Percentiles rank a stretch among this genome's conserved stretches.
Evolutionary conservation across 768 basidiomycete genomes (phyloP).

Genomic region (Auriculariales sp.): DNA sequence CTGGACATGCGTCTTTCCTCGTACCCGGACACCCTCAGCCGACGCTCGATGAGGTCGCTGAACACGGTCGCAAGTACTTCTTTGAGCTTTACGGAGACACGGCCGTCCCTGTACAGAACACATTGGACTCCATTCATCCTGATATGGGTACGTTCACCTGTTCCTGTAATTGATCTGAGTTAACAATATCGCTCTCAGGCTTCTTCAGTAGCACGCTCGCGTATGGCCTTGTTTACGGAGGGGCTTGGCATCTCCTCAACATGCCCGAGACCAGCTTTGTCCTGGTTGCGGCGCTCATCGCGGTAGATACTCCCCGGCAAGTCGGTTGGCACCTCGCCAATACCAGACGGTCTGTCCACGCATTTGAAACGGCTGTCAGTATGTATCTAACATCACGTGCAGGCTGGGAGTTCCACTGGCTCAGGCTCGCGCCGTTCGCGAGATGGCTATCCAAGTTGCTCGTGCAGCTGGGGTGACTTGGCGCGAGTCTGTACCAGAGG

Average conservation of each 20-base stretch:
- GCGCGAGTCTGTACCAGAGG: conserved; percentile 36
- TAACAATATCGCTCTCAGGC: not conserved
- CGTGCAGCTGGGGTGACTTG: conserved; percentile 33
- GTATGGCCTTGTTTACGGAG: conserved; percentile 43
- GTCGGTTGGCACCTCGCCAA: conserved; percentile 49
- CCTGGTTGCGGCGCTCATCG: conserved; percentile 47
- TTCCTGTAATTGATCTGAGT: not conserved
- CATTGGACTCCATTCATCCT: conserved; percentile 43
- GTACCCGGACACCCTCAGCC: conserved; percentile 24
- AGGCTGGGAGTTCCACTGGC: conserved; percentile 37
- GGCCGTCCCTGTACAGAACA: conserved; percentile 27
- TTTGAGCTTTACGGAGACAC: conserved; percentile 40
- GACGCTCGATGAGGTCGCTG: conserved; percentile 28
- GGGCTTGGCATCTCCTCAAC: conserved; percentile 26
- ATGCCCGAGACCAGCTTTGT: conserved; percentile 43
- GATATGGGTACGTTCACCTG: conserved; percentile 37
- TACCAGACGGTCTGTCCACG: no score
- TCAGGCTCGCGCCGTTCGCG: conserved; percentile 37
- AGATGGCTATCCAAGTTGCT: conserved; percentile 39
- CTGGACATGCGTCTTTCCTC: not conserved
- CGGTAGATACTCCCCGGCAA: conserved; percentile 46
- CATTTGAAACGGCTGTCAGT: no score
- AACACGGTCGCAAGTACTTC: conserved; percentile 30
- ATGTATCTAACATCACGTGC: no score
- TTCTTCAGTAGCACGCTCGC: conserved; percentile 33